Evolutionary conservation across 108 stramenopile species (phyloP), one percentile per base, ranked within the genome.

Genomic region (Cyclotella choctawhatcheeana): DNA sequence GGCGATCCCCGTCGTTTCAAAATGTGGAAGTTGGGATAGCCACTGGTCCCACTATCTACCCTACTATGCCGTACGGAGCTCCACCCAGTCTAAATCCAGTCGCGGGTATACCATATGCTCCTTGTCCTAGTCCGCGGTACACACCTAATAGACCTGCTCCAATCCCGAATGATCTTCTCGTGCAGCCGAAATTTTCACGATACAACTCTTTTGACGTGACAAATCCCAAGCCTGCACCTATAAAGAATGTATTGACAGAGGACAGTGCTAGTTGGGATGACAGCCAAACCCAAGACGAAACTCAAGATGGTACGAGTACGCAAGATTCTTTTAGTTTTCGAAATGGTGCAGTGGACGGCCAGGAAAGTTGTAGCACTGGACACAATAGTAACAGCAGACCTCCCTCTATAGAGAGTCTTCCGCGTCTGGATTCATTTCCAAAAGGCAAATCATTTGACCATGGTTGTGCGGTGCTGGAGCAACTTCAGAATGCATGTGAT

Each of bases 401-500:
- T 22, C 25, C 14, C 44, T 63, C 62, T 17, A 5, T 64, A 4
- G 71, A 64, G 3, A 73, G 62, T 45, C 27, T 32, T 29, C 17
- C 58, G 17, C 34, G 47, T n/a, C 43, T 75, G 35, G 58, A 59
- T 35, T 58, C 74, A 14, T 75, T 75, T 50, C 43, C 56, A 43
- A 58, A 44, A 24, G 66, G 64, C 58, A 67, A 44, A 12, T 67
- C 74, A 35, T 67, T 75, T 27, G 74, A 75, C 53, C 44, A 50
- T 29, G 64, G 65, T 25, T 75, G 56, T 40, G 29, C 47, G 20
- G 50, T 67, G 3, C n/a, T 75, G 2, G 74, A 75, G 10, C 64
- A n/a, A 43, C 67, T 59, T 51, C 65, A 48, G 20, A 56, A 56
- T 30, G 74, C 74, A 51, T 67, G 65, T 22, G 58, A 67, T 34